Evolutionary conservation across 768 basidiomycete species (phyloP), one percentile per base, ranked within the genome.

Genomic region (Pulveroboletus sp.): DNA sequence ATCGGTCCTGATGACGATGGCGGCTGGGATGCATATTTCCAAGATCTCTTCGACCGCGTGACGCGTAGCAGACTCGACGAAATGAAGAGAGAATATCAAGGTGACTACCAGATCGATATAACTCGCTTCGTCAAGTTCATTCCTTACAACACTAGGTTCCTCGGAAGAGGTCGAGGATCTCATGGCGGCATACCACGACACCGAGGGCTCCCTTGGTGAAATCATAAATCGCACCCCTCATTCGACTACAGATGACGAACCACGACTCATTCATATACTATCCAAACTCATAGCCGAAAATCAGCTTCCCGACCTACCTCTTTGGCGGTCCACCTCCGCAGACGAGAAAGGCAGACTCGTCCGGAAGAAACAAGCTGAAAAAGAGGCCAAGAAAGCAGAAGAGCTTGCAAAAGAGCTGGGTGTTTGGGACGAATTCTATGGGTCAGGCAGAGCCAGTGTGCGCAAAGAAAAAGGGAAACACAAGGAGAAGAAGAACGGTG

Each of bases 361-460:
- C 17, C 77, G 93, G 39, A 78, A 76, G 72, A 90, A 87, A 67
- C 78, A 80, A 59, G 79, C 82, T 2, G 75, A 83, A 54, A 86
- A 84, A 65, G 93, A 94, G 66, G 90, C 89, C 2, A 71, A 72
- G 48, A 91, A 95, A 59, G 93, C 93, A 4, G 93, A 91, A 67
- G 74, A 79, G 17, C 70, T 85, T 37, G 93, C 93, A 6, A 89
- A 83, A 57, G 89, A 91, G 55, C 69, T 97, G 14, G 93, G 93
- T 3, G 88, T 96, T 9, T 94, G 92, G 91, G 93, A 96, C 49
- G 90, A 93, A 58, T 93, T 93, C 59, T 92, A 89, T 61, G 89
- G 87, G 5, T 81, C 75, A 54, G 89, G 87, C 4, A 88, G 85
- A 68, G 66, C 75, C 2, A 79, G 81, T 7, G 72, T 80, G 32